A percentile compares a stretch with the other conserved stretches of the same genome.
Evolutionary conservation across 768 basidiomycete species (phyloP).

Genomic region (Gloeopeniophorella convolvens): DNA sequence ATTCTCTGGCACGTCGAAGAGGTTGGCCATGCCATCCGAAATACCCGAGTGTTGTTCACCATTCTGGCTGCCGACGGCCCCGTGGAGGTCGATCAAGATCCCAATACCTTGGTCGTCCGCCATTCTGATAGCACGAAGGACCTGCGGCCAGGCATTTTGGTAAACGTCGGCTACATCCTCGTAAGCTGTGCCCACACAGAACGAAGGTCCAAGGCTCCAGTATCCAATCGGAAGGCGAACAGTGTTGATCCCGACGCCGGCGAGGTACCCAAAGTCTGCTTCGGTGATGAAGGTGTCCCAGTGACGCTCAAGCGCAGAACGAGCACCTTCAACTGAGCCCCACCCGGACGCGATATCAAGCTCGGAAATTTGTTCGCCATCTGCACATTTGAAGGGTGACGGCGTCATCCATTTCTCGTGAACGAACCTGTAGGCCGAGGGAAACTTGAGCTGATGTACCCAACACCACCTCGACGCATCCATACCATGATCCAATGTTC

Average conservation of each 20-base stretch:
- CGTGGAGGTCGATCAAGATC: slow-evolving; percentile 49
- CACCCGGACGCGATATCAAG: slow-evolving; percentile 63
- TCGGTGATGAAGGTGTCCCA: slow-evolving; percentile 71
- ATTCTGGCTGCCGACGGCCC: slow-evolving; percentile 45
- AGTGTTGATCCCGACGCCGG: slow-evolving; percentile 49
- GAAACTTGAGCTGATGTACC: background rate
- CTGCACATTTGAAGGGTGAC: slow-evolving; percentile 53
- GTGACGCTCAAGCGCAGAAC: slow-evolving; percentile 53
- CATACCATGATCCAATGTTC: slow-evolving; percentile 58
- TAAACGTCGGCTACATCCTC: slow-evolving; percentile 39
- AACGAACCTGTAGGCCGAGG: slow-evolving; percentile 46
- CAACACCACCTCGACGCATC: background rate
- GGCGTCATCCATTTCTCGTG: slow-evolving; percentile 73
- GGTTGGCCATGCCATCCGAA: slow-evolving; percentile 35
- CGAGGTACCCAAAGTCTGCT: slow-evolving; percentile 59
- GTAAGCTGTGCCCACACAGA: slow-evolving; percentile 32
- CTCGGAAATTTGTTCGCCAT: slow-evolving; percentile 46
- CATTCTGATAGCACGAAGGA: slow-evolving; percentile 39
- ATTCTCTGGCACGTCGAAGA: slow-evolving; percentile 33
- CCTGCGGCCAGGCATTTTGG: slow-evolving; percentile 38
- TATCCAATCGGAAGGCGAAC: slow-evolving; percentile 53
- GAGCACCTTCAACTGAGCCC: slow-evolving; percentile 38
- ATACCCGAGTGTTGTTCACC: slow-evolving; percentile 38
- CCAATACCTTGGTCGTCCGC: slow-evolving; percentile 37
- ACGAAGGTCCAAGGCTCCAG: slow-evolving; percentile 38